Conservation (phyloP, 192 early-diverging fungal species). For the Coemansia sp. region DNA sequence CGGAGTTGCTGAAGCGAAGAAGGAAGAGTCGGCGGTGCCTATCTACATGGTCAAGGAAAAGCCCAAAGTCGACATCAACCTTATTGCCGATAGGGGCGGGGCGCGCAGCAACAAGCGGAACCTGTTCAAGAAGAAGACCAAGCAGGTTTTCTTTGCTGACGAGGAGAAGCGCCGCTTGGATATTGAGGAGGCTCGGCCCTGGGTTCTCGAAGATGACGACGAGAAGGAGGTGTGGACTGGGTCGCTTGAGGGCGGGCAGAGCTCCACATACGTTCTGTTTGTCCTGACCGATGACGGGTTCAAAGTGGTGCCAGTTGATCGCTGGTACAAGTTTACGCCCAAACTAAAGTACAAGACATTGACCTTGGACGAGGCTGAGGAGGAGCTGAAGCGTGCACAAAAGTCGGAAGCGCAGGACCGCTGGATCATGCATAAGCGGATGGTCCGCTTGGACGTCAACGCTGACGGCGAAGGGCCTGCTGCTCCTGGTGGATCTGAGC, state of each 20-base stretch:
- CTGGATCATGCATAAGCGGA: constrained; percentile 59
- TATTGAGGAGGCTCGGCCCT: constrained; percentile 72
- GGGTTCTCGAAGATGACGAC: constrained; percentile 77
- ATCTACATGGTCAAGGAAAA: constrained; percentile 1
- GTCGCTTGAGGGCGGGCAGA: constrained; percentile 68
- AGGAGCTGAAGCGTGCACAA: constrained; percentile 55
- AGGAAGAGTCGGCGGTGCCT: constrained; percentile 8
- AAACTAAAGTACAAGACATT: constrained; percentile 64
- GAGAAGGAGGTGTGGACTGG: constrained; percentile 65
- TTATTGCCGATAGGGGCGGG: constrained; percentile 72
- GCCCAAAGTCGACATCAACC: constrained; percentile 56
- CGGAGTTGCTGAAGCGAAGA: not conserved
- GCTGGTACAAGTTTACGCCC: constrained; percentile 77
- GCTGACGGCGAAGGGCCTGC: constrained; percentile 17
- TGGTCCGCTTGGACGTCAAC: constrained; percentile 44
- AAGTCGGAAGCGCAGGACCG: constrained; percentile 30
- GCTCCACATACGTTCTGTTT: constrained; percentile 69
- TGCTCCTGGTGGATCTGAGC: not conserved
- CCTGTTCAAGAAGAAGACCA: constrained; percentile 78
- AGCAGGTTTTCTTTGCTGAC: constrained; percentile 72
- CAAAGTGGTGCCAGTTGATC: constrained; percentile 68
- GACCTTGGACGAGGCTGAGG: constrained; percentile 75
- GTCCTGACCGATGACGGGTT: constrained; percentile 73
- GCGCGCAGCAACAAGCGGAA: constrained; percentile 75
- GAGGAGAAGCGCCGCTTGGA: constrained; percentile 69